Conservation (phyloP, 768 basidiomycete genomes). For the Naganishia antarctica region DNA sequence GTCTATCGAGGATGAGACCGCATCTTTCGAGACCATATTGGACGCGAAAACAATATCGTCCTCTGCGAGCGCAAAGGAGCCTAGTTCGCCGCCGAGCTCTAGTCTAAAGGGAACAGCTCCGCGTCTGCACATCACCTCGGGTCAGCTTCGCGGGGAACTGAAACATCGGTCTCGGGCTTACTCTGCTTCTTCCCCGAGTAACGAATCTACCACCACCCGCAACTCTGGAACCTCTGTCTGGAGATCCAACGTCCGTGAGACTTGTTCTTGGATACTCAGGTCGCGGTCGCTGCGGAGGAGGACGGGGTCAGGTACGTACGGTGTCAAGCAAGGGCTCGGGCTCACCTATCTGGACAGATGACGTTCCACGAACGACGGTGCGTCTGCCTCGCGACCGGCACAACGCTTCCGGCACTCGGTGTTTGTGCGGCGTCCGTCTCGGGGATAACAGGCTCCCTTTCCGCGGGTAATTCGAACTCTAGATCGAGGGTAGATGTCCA, state of each 20-base stretch:
- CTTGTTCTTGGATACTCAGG: constrained; percentile 6
- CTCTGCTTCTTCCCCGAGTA: neutral
- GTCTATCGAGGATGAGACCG: neutral
- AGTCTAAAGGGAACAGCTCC: neutral
- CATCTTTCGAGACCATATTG: neutral
- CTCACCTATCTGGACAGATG: constrained; percentile 13
- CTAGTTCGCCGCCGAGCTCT: neutral
- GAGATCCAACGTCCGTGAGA: neutral
- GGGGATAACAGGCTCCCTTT: neutral
- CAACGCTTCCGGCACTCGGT: neutral
- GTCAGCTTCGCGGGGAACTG: neutral
- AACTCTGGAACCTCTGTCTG: constrained; percentile 2
- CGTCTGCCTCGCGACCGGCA: neutral
- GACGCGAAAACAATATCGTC: neutral
- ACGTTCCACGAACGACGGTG: constrained; percentile 7
- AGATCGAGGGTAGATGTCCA: constrained; percentile 8
- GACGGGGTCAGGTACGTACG: neutral
- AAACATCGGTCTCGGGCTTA: neutral
- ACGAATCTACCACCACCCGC: neutral
- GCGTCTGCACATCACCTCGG: neutral
- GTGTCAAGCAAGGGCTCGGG: too few relatives aligned
- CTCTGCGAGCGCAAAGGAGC: neutral
- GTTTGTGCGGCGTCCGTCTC: too few relatives aligned
- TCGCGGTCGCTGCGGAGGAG: neutral
- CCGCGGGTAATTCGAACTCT: neutral